A percentile compares a stretch with the other conserved stretches of the same genome.
Evolutionary conservation across 805 yeast species (phyloP).

Genomic region (Hanseniaspora nectarophila): DNA sequence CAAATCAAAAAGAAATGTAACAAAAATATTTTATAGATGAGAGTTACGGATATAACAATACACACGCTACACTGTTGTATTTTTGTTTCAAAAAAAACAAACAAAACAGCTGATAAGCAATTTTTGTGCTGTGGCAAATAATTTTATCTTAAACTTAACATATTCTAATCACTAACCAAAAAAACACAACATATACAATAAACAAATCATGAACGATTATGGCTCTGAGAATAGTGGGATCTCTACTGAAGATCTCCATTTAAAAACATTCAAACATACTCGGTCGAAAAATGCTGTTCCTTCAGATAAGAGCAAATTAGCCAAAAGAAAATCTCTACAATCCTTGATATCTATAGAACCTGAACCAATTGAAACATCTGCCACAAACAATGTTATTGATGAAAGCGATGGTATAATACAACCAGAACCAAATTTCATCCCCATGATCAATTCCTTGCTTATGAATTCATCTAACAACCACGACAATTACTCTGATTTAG

Average conservation of each 20-base stretch:
- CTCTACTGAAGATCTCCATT: constrained; percentile 4
- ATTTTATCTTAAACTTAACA: too few relatives aligned
- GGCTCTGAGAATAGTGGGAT: background rate
- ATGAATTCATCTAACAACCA: background rate
- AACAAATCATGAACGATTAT: background rate
- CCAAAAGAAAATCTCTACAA: constrained; percentile 2
- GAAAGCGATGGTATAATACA: constrained; percentile 9
- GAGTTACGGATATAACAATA: too few relatives aligned
- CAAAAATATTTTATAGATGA: too few relatives aligned
- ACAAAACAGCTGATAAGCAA: too few relatives aligned
- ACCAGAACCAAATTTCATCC: constrained; percentile 11
- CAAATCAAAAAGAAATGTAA: too few relatives aligned
- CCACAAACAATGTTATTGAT: background rate
- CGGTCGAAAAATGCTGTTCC: background rate
- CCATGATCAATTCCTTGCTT: constrained; percentile 10
- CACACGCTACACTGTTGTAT: too few relatives aligned
- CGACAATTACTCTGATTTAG: background rate
- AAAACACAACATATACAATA: too few relatives aligned
- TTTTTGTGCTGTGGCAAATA: too few relatives aligned
- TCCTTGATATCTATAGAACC: constrained; percentile 9
- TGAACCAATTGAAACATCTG: background rate
- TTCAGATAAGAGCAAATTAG: background rate
- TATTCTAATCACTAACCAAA: too few relatives aligned
- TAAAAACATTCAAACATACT: constrained; percentile 6
- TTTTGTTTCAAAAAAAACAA: too few relatives aligned